Evolutionary conservation across 2,329 filamentous ascomycete genomes (phyloP), one percentile per base, ranked within the genome.

Genomic region (Rhynchosporium secalis): DNA sequence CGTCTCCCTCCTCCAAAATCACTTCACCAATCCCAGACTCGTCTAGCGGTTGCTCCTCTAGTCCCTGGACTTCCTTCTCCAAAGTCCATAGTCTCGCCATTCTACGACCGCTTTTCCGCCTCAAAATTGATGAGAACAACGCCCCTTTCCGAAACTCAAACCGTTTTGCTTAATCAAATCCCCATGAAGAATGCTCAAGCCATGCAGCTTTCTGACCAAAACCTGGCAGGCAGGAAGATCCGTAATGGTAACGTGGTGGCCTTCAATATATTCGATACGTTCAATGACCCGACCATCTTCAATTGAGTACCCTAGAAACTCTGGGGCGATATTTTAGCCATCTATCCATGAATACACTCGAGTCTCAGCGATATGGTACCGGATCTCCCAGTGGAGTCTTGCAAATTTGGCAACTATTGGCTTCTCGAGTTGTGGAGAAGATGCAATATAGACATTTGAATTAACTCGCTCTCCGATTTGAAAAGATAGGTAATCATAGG

Each of bases 111-210:
- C 55, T 54, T 58, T 33, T 41, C 31, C 15, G 41, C 4, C 46
- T 74, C 72, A 61, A 76, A 77, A 60, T 76, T 73, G n/a, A 78
- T 65, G 2, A 77, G 60, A 8, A 65, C 61, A 3, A 61, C 71
- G 7, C 63, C 43, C 3, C 58, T 66, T 5, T 71, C 57, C 3
- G 31, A 58, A 2, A 78, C 20, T 55, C 2, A 78, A 66, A 56
- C 77, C 74, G 58, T 76, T 76, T 63, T 75, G 62, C 60, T 69
- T 72, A 63, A 76, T 76, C 55, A 75, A 67, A 65, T 77, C 74
- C 2, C 75, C 75, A 61, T 77, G 74, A 61, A 67, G 65, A 46
- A 77, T 72, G 0, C 73, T 72, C 12, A 77, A 55, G 1, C 38
- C 4, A 62, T 78, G 76, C 51, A 78, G 64, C 52, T 64, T 68